A percentile compares a stretch with the other conserved stretches of the same genome.
Conservation (phyloP, 345 rosid species). For the Eucalyptus polybractea region DNA sequence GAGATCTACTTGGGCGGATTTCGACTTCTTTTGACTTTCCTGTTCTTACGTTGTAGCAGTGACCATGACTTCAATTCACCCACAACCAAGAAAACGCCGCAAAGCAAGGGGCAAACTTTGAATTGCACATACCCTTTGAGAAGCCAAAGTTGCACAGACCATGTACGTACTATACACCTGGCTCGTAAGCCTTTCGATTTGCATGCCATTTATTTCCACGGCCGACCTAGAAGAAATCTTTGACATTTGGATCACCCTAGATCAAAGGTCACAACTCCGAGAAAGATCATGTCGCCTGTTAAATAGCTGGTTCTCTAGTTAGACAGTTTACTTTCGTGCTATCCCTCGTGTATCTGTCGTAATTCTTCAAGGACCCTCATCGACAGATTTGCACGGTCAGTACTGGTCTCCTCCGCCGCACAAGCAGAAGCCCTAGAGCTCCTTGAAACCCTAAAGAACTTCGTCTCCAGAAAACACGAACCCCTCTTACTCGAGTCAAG, state of each 20-base stretch:
- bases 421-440: neutral
- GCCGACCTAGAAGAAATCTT: neutral
- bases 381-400: neutral
- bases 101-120: neutral
- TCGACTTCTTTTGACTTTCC: neutral
- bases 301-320: neutral
- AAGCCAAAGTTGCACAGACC: neutral
- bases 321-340: neutral
- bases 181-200: neutral
- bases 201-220: neutral
- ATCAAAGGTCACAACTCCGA: neutral
- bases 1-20: neutral
- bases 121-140: neutral
- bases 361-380: neutral
- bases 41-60: neutral
- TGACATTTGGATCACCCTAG: neutral
- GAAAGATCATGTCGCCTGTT: neutral
- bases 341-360: neutral
- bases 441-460: neutral
- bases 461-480: neutral
- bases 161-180: neutral
- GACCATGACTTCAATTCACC: neutral
- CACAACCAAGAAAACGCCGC: neutral
- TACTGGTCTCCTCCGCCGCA: neutral
- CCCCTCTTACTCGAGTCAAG: neutral